Base-by-base conservation (phyloP, 2,329 filamentous ascomycete species). In the Phyllosticta citribraziliensis region DNA sequence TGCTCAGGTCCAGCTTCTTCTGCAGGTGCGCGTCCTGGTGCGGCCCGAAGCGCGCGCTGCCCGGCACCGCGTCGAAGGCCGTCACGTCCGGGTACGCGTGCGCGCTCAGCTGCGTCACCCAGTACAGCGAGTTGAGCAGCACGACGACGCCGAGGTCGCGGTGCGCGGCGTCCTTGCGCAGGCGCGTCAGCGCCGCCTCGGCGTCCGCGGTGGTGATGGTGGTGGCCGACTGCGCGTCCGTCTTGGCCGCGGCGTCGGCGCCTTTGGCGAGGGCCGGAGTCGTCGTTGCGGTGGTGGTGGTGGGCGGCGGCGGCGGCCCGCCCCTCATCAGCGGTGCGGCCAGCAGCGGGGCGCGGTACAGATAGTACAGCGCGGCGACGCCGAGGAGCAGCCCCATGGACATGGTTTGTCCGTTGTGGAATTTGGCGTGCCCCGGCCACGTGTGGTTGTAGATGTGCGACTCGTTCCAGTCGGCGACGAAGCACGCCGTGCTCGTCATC, bases 331-430 rank as follows among this genome's bases (percentile, higher is more conserved):
- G 33, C 11, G 33, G 33, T 11, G 14, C 11, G 12, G 17, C 40
- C 14, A 47, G 52, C 52, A 53, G 19, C 52, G 24, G 52, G 24
- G n/a, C 14, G 65, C 22, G 68, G 66, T 62, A 74, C 5, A 70
- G 65, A 58, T 73, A 75, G 64, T 75, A 79, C 0, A 75, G 61
- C 9, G 72, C 75, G 1, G 69, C 60, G 5, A 73, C 57, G n/a
- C 74, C 73, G 10, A 79, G 71, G 11, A 72, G 61, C 0, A 78
- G 65, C 0, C 78, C 78, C 56, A 78, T 73, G 1, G 72, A 73
- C 78, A 82, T 80, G 9, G 79, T 81, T 66, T 82, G 80, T 5
- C 77, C 78, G 64, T 80, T 81, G 70, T 82, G 79, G 70, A 80
- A 82, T 61, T 75, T 74, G 5, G 78, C 79, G 66, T 82, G 79